Conservation (phyloP, 2,329 filamentous ascomycete species). For the Diatrype stigma region DNA sequence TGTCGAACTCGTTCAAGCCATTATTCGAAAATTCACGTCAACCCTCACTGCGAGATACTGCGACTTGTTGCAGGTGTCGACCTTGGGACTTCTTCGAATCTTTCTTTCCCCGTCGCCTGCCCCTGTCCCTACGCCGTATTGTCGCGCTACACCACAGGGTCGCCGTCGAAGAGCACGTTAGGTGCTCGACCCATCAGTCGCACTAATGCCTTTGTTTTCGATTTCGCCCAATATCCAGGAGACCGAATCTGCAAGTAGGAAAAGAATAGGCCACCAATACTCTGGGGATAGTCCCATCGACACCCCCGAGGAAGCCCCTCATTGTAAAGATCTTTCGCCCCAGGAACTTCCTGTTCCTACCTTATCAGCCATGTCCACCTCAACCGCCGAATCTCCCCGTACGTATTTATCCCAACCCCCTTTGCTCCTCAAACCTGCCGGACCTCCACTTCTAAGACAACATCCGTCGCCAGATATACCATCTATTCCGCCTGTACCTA, state of each 20-base stretch:
- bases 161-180: background rate
- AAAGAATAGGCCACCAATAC: conserved; percentile 45
- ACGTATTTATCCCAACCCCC: conserved; percentile 5
- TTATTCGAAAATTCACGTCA: background rate
- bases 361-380: conserved; percentile 10
- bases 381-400: conserved; percentile 15
- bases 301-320: conserved; percentile 19
- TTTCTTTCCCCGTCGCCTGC: too few species aligned
- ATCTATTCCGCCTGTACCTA: conserved; percentile 6
- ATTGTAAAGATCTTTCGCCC: conserved; percentile 12
- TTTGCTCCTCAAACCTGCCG: background rate
- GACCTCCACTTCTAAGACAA: conserved; percentile 9
- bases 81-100: background rate
- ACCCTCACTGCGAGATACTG: background rate
- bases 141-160: background rate
- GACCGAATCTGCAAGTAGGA: conserved; percentile 37
- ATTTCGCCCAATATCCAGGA: conserved; percentile 47
- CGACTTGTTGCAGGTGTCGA: too few species aligned
- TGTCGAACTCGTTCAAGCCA: background rate
- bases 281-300: conserved; percentile 19
- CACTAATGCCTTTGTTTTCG: conserved; percentile 43
- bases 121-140: background rate
- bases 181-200: conserved; percentile 7
- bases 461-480: conserved; percentile 9
- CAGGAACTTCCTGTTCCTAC: conserved; percentile 7